phyloP scores from a whole-genome alignment of 2,329 filamentous ascomycete genomes.

The Colletotrichum lupini region DNA sequence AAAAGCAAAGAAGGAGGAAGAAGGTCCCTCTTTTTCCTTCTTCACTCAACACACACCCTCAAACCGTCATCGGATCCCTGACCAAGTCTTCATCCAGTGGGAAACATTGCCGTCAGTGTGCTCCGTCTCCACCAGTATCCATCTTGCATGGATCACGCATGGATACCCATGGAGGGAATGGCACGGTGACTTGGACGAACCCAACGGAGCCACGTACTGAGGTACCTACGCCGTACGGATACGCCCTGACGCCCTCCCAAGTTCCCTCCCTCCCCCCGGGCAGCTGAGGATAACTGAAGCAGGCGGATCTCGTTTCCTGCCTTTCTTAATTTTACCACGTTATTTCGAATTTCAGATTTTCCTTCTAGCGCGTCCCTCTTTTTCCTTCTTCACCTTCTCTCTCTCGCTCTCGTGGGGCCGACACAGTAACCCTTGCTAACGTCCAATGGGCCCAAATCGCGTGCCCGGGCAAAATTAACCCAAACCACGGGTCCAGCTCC shows the following conservation, averaged over 20 bases:
- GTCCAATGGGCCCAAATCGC: neutral
- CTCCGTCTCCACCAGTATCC: constrained; percentile 3
- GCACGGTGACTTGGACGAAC: constrained; percentile 14
- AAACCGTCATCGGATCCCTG: neutral
- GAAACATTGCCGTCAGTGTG: constrained; percentile 24
- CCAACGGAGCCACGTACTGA: neutral
- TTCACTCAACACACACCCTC: neutral
- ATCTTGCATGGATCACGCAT: neutral
- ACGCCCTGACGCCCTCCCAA: neutral
- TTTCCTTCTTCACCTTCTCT: constrained; percentile 34
- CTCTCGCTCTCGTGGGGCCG: neutral
- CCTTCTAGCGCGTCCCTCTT: constrained; percentile 32
- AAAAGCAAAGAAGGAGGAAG: neutral
- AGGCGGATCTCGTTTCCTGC: constrained; percentile 20
- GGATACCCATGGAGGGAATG: neutral
- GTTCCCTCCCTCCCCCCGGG: neutral
- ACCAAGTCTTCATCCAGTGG: constrained; percentile 22
- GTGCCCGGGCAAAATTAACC: constrained; percentile 17
- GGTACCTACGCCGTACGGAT: neutral
- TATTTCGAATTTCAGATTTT: constrained; percentile 21
- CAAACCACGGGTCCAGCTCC: constrained; percentile 10
- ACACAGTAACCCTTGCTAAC: neutral
- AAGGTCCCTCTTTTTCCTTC: neutral
- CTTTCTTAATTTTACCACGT: constrained; percentile 32
- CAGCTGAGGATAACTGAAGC: constrained; percentile 13